phyloP scores from a whole-genome alignment of 2,329 filamentous ascomycete species.

The Colletotrichum zoysiae region DNA sequence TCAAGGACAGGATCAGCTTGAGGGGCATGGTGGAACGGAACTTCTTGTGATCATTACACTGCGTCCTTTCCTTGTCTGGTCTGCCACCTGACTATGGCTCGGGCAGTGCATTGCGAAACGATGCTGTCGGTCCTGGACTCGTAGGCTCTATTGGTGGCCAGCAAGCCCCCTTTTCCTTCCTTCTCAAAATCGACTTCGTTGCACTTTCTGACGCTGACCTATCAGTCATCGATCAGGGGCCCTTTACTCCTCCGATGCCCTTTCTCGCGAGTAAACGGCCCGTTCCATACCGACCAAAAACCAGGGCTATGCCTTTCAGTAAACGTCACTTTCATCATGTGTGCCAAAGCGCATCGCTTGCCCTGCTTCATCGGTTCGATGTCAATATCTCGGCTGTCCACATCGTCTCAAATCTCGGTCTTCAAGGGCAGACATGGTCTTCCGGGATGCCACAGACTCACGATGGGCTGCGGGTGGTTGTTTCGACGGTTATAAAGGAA shows the following conservation, averaged over 20 bases:
- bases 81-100: neutral
- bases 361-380: constrained; percentile 9
- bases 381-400: neutral
- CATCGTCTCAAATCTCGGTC: no score
- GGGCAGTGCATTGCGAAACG: constrained; percentile 5
- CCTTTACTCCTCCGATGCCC: neutral
- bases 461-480: neutral
- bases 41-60: neutral
- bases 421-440: neutral
- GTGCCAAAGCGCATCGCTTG: neutral
- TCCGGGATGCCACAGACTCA: neutral
- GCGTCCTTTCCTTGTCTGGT: neutral
- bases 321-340: neutral
- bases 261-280: neutral
- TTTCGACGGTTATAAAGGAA: neutral
- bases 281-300: neutral
- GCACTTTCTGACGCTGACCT: neutral
- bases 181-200: neutral
- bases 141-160: no score
- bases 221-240: neutral
- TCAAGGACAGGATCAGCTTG: neutral
- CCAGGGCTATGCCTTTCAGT: neutral
- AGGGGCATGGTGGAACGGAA: no score
- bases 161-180: neutral
- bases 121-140: neutral